Conservation (phyloP, 2,329 filamentous ascomycete genomes). For the Fusarium falciforme region DNA sequence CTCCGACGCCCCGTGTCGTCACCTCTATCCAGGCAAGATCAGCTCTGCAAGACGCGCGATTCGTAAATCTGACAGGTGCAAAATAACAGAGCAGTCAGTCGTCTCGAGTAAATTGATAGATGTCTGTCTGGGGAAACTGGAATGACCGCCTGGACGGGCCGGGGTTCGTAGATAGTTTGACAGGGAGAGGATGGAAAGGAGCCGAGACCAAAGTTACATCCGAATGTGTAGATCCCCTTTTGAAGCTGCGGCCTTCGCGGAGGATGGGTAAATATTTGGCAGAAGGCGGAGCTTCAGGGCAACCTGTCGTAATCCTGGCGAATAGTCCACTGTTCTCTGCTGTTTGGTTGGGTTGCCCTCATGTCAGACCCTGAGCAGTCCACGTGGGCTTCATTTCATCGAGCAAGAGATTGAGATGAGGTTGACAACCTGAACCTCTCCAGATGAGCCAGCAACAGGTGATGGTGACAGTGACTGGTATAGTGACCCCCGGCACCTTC, state of each 20-base stretch:
- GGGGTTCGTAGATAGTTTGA: neutral
- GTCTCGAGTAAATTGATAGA: slow-evolving; percentile 6
- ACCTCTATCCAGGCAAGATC: neutral
- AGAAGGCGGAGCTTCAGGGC: neutral
- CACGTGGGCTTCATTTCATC: neutral
- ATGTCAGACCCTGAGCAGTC: neutral
- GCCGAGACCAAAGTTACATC: slow-evolving; percentile 10
- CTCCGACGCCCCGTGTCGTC: neutral
- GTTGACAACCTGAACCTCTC: neutral
- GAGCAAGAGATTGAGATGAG: slow-evolving; percentile 14
- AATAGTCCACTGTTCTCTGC: neutral
- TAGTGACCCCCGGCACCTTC: neutral
- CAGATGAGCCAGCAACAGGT: slow-evolving; percentile 11
- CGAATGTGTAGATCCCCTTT: slow-evolving; percentile 17
- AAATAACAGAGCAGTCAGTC: neutral
- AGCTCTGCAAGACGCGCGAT: slow-evolving; percentile 2
- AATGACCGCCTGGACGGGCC: slow-evolving; percentile 5
- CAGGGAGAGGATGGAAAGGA: neutral
- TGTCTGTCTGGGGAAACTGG: slow-evolving; percentile 31
- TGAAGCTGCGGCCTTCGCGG: slow-evolving; percentile 5
- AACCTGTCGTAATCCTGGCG: neutral
- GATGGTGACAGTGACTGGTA: neutral
- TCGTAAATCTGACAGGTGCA: slow-evolving; percentile 17
- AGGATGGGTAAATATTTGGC: slow-evolving; percentile 6
- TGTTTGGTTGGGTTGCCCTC: neutral